Percentiles rank a stretch among this genome's conserved stretches.
phyloP scores from a whole-genome alignment of 1,139 yeast genomes.

The Saccharomyces uvarum region DNA sequence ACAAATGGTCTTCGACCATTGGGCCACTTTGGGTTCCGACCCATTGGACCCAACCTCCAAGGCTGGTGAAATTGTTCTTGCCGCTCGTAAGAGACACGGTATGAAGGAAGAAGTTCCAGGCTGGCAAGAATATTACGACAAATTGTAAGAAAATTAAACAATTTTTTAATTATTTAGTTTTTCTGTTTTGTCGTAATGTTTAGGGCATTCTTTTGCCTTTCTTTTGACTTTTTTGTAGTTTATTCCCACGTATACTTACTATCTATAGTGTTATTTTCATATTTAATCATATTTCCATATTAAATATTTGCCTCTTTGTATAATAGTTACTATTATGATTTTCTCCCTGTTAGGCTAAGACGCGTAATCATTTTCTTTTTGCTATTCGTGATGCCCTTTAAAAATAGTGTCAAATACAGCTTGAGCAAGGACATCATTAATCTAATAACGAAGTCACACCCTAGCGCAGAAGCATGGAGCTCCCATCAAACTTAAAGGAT shows the following conservation, averaged over 20 bases:
- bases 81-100: slow-evolving; percentile 95
- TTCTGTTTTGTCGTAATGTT: slow-evolving; percentile 4
- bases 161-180: slow-evolving; percentile 3
- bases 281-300: slow-evolving; percentile 1
- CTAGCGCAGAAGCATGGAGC: neutral
- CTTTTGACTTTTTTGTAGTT: slow-evolving; percentile 5
- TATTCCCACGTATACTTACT: slow-evolving; percentile 1
- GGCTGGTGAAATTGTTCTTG: slow-evolving; percentile 89
- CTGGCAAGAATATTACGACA: slow-evolving; percentile 99
- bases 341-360: neutral
- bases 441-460: neutral
- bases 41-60: slow-evolving; percentile 86
- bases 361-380: neutral
- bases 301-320: neutral
- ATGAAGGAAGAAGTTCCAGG: slow-evolving; percentile 96
- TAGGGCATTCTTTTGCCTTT: slow-evolving; percentile 2
- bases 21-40: slow-evolving; percentile 87
- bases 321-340: neutral
- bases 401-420: neutral
- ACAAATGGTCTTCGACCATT: slow-evolving; percentile 98
- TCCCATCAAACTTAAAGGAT: slow-evolving; percentile 22
- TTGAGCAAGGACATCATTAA: neutral
- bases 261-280: neutral
- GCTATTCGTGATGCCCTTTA: neutral
- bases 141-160: slow-evolving; percentile 52